A percentile compares a stretch with the other conserved stretches of the same genome.
Conservation (phyloP, 768 basidiomycete genomes). For the Chalciporus pseudorubinellus region DNA sequence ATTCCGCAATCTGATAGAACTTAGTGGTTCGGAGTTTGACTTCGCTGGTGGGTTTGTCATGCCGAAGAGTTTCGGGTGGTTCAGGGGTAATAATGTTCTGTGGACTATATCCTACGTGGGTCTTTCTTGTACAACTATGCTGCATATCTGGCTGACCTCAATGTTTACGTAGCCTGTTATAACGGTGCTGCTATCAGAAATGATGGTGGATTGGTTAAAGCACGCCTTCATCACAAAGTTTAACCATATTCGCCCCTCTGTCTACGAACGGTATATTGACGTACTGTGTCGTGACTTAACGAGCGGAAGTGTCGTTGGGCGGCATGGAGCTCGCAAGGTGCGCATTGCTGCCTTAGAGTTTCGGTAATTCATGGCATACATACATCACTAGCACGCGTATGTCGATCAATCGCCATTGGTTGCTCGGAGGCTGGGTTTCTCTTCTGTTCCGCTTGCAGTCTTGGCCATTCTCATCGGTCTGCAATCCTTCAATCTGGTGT, state of each 20-base stretch:
- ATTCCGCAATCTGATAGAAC: conserved; percentile 91
- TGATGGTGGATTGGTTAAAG: conserved; percentile 97
- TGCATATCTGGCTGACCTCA: background rate
- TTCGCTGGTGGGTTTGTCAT: conserved; percentile 66
- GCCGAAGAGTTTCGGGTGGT: conserved; percentile 84
- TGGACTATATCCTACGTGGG: conserved; percentile 90
- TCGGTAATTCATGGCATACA: conserved; percentile 5
- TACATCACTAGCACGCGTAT: conserved; percentile 63
- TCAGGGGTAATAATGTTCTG: conserved; percentile 70
- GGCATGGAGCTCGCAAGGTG: conserved; percentile 71
- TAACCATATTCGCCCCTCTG: conserved; percentile 94
- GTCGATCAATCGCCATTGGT: conserved; percentile 96
- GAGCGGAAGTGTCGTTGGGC: conserved; percentile 68
- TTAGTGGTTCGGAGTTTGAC: conserved; percentile 87
- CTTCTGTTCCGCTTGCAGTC: conserved; percentile 87
- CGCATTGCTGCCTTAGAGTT: background rate
- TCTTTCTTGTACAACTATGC: conserved; percentile 7
- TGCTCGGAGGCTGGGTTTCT: conserved; percentile 90
- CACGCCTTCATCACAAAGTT: conserved; percentile 99
- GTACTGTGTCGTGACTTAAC: conserved; percentile 93
- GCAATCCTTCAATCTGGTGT: conserved; percentile 63
- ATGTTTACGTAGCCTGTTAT: conserved; percentile 69
- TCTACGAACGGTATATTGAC: conserved; percentile 94
- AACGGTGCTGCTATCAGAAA: conserved; percentile 87
- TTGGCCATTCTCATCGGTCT: conserved; percentile 74